Base-by-base conservation (phyloP, 345 rosid species). In the Ceriops tagal region DNA sequence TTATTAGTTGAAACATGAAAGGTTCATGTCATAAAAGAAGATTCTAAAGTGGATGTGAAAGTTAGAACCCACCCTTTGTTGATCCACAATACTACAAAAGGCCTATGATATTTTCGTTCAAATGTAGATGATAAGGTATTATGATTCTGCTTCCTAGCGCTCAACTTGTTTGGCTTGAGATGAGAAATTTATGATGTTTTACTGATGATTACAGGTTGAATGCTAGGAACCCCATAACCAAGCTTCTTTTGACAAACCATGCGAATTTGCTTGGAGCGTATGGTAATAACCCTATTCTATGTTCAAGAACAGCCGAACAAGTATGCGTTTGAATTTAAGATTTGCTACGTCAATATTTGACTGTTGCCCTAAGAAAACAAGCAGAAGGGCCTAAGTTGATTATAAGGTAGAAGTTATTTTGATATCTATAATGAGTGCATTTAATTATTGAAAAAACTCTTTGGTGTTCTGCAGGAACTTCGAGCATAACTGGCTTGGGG, bases 131-230 rank as follows among this genome's bases (percentile, higher is more conserved):
- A 20, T 2, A 53, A 11, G 21, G 24, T 53, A 24, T n/a, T 53
- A 53, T 53, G 27, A 1, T 2, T 34, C 58, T 8, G 58, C 24
- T 24, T 21, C 24, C 24, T 24, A 53, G 11, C 6, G 3, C 58
- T 53, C 24, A 53, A 21, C 37, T 8, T 34, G 37, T 22, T 21
- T 56, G 59, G 18, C 24, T 24, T 24, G 28, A 56, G 19, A 9
- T 10, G 6, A 21, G 26, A 24, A 56, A 56, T 22, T 15, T n/a
- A 18, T 43, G 8, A 1, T 56, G 30, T 8, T 58, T 58, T 31
- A 22, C 0, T 39, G 19, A 53, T 22, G 63, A 43, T 73, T 62
- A 53, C 35, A 73, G 77, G 77, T 67, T 18, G 72, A 73, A 62
- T 72, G 72, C 55, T 73, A 62, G 59, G 31, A 61, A 13, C 9